These are phyloP conservation scores for Beauveria australis DNA, from an alignment of 2,329 filamentous ascomycete species.

Conservation along the genomic window DNA sequence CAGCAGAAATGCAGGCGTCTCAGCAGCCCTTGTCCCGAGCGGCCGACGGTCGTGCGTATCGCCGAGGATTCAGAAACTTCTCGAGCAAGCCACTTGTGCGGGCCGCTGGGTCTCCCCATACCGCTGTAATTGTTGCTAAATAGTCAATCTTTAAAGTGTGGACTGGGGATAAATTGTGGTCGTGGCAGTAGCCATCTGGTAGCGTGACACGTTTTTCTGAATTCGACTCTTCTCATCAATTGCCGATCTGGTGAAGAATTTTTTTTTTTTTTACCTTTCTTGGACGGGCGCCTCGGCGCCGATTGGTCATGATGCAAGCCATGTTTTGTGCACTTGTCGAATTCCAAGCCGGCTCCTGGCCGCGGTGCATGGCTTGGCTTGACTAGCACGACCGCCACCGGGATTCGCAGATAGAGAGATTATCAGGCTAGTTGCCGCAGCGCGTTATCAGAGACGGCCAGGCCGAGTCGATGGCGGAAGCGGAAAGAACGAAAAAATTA, in stretches of 20 bases:
- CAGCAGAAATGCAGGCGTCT: neutral
- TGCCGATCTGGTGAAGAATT: constrained; percentile 2
- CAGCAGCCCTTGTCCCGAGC: neutral
- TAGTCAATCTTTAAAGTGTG: neutral
- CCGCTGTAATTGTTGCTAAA: neutral
- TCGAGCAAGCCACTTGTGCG: neutral
- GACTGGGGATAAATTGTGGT: neutral
- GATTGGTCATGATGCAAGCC: constrained; percentile 8
- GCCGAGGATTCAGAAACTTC: neutral
- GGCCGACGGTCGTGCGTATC: constrained; percentile 2
- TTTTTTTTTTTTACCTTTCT: constrained; percentile 4
- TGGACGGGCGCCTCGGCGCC: neutral
- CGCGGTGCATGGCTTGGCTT: neutral
- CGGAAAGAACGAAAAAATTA: neutral
- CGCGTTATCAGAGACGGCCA: neutral
- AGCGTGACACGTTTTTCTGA: neutral
- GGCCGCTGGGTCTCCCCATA: neutral
- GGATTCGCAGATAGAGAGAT: neutral
- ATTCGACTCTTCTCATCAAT: neutral
- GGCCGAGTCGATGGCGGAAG: neutral
- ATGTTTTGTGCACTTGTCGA: neutral
- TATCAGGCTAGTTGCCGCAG: neutral
- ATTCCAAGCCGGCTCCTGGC: constrained; percentile 2
- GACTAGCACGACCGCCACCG: neutral
- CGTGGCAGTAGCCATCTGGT: neutral